Evolutionary conservation across 139 green algal species (phyloP).

Genomic region (Tetradesmus lagerheimii): DNA sequence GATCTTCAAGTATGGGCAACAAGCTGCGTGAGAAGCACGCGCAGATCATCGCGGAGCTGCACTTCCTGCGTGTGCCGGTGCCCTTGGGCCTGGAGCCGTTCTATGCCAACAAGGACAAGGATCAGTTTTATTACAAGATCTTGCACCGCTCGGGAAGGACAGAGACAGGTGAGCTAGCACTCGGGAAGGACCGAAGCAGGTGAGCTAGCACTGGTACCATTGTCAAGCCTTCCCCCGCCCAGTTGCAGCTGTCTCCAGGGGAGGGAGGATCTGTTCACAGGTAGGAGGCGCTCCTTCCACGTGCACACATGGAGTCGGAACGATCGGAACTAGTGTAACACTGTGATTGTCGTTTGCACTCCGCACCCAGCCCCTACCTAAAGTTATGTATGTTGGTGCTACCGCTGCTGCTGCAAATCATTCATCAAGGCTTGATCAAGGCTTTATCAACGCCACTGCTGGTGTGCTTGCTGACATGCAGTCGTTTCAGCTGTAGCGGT

Average conservation of each 20-base stretch:
- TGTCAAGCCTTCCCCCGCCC: too few relatives aligned
- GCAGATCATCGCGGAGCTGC: not conserved
- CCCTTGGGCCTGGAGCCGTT: not conserved
- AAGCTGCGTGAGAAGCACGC: not conserved
- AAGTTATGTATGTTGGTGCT: too few relatives aligned
- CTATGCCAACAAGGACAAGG: not conserved
- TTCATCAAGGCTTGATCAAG: too few relatives aligned
- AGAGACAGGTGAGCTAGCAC: not conserved
- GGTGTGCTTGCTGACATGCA: not conserved
- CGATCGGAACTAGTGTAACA: too few relatives aligned
- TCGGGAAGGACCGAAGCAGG: not conserved
- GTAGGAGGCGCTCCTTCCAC: too few relatives aligned
- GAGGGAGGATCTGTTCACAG: too few relatives aligned
- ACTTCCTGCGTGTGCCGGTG: not conserved
- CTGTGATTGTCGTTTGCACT: too few relatives aligned
- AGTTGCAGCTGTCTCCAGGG: too few relatives aligned
- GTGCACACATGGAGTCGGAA: too few relatives aligned
- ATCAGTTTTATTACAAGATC: not conserved
- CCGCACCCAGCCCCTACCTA: too few relatives aligned
- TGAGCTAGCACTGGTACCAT: not conserved
- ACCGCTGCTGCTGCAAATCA: too few relatives aligned
- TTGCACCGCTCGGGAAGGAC: not conserved
- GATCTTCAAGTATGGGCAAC: not conserved
- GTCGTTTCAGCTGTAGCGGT: not conserved
- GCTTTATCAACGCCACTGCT: not conserved